These are phyloP conservation scores for Picea mariana DNA, from an alignment of 83 land plant genomes.

Conservation along the genomic window DNA sequence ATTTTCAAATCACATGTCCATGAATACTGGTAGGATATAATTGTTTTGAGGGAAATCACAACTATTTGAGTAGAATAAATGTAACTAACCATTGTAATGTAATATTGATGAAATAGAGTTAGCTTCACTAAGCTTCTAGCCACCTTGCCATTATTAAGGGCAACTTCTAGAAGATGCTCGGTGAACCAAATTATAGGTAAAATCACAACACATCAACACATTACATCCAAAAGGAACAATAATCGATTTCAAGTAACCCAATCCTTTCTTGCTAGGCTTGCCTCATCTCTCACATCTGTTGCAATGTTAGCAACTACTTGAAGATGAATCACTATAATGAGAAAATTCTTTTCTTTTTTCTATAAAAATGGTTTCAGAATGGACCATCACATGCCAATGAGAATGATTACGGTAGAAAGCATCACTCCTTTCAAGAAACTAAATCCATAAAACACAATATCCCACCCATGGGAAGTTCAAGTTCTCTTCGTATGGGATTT, in stretches of 20 bases:
- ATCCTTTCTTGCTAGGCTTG: conserved; percentile 35
- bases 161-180: conserved; percentile 42
- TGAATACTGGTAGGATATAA: conserved; percentile 24
- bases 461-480: conserved; percentile 60
- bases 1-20: conserved; percentile 60
- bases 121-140: conserved; percentile 14
- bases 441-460: conserved; percentile 33
- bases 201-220: conserved; percentile 62
- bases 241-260: conserved; percentile 49
- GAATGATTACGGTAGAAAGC: conserved; percentile 60
- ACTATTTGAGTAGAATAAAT: conserved; percentile 49
- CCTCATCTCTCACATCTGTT: conserved; percentile 46
- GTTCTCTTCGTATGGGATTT: conserved; percentile 22
- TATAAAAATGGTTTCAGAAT: conserved; percentile 20
- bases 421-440: conserved; percentile 28
- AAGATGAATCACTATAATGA: conserved; percentile 66
- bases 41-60: conserved; percentile 46
- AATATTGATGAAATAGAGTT: too few species aligned
- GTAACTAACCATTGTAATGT: too few species aligned
- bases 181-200: conserved; percentile 45
- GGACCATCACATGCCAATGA: conserved; percentile 76
- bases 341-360: conserved; percentile 68
- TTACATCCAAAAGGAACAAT: conserved; percentile 59
- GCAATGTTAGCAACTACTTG: conserved; percentile 70
- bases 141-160: conserved; percentile 73